These are phyloP conservation scores for Chytriomyces sp. DNA, from an alignment of 192 early-diverging fungal genomes.

Conservation along the genomic window DNA sequence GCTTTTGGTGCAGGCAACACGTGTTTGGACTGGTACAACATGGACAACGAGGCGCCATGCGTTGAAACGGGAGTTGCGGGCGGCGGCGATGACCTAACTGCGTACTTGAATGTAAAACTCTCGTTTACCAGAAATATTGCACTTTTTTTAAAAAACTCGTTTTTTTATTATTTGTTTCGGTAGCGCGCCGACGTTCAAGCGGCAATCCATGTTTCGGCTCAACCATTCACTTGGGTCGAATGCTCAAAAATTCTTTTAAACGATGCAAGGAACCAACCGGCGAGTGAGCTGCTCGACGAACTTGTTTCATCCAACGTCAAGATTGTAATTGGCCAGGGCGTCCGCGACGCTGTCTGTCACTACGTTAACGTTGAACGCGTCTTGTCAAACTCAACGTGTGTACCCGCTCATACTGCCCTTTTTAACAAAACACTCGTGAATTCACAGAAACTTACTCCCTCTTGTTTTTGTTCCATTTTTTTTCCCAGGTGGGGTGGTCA, in stretches of 20 bases:
- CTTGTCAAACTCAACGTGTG: constrained; percentile 58
- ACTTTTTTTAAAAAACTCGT: background rate
- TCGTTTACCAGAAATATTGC: too few relatives aligned
- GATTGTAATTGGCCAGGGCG: constrained; percentile 17
- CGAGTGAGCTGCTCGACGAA: background rate
- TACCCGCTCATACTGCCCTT: too few relatives aligned
- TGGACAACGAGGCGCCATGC: background rate
- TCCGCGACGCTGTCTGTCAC: background rate
- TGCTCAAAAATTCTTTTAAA: background rate
- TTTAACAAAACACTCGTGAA: background rate
- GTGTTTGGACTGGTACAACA: constrained; percentile 13
- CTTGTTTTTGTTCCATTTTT: background rate
- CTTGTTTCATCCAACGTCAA: constrained; percentile 6
- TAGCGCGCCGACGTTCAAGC: constrained; percentile 2
- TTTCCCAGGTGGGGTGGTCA: constrained; percentile 42
- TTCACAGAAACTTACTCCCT: background rate
- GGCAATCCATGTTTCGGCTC: constrained; percentile 2
- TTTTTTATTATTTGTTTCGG: background rate
- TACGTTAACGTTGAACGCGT: constrained; percentile 43
- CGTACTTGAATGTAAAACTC: background rate
- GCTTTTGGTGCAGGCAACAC: constrained; percentile 5
- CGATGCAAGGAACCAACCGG: background rate
- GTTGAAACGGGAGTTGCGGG: background rate
- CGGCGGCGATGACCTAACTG: background rate
- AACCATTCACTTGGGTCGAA: background rate